Base-by-base conservation (phyloP, 495 filamentous ascomycete genomes). In the Aspergillus olivimuriae region DNA sequence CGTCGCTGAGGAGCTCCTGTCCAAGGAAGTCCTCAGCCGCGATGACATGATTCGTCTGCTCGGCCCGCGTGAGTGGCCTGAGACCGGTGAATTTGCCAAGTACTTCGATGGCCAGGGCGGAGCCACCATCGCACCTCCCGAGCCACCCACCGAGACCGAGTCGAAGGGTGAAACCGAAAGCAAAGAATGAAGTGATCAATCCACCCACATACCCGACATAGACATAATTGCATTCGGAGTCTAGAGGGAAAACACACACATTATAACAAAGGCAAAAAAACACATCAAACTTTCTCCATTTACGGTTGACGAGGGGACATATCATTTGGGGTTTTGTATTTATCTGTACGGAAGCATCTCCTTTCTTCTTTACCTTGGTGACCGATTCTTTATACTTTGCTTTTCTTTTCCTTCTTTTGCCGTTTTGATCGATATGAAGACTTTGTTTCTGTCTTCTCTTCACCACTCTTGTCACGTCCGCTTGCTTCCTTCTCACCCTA, bases 1-100 rank as follows among this genome's bases (percentile, higher is more conserved):
- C 10, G 81, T 98, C 10, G 92, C 92, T 0, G 94, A 98, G 71
- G 92, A 98, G 68, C 66, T 98, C 41, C 68, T 98, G 46, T 74
- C 66, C 44, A 97, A 96, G 75, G 92, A 98, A 71, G 82, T 96
- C 44, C 73, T 98, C 19, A 77, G 77, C 12, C 75, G 92, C 39
- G 92, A 97, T 48, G 92, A 98, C 66, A 78, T 98, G 74, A 74
- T 97, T 31, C 74, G 92, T 40, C 68, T 98, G 37, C 70, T 98
- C 18, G 92, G 92, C 2, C 83, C 81, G 30, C 72, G 92, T 41
- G 80, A 83, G 31, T 97, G 81, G 61, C 80, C 82, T 17, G 89
- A 96, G 34, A 79, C 83, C 48, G 81, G 82, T 52, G 89, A 97
- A 47, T 96, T 98, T 60, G 65, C 77, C 39, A 97, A 95, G 69